Evolutionary conservation across 1,139 yeast species (phyloP).

Genomic region (Candida sp.): DNA sequence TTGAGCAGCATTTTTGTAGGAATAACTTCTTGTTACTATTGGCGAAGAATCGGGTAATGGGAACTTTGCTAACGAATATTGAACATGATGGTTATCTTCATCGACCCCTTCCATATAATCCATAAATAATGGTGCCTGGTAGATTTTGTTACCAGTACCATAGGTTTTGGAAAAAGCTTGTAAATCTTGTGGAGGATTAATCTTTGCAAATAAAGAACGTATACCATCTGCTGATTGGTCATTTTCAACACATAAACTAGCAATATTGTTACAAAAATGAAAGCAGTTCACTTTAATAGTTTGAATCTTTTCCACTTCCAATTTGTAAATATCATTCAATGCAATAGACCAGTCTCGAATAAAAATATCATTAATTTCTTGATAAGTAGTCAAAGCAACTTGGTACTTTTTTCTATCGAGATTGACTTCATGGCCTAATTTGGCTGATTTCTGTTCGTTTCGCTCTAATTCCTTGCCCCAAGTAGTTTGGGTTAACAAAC

Average conservation of each 20-base stretch:
- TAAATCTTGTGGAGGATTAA: slow-evolving; percentile 62
- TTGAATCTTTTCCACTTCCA: slow-evolving; percentile 79
- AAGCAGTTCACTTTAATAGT: slow-evolving; percentile 75
- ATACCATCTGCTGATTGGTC: slow-evolving; percentile 75
- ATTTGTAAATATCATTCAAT: slow-evolving; percentile 65
- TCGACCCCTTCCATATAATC: slow-evolving; percentile 40
- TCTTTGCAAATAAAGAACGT: slow-evolving; percentile 63
- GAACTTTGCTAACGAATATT: slow-evolving; percentile 25
- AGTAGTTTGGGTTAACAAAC: slow-evolving; percentile 66
- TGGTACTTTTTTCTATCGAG: slow-evolving; percentile 57
- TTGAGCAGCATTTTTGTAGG: slow-evolving; percentile 10
- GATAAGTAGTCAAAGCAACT: slow-evolving; percentile 53
- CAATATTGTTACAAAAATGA: slow-evolving; percentile 75
- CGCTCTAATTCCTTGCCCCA: slow-evolving; percentile 78
- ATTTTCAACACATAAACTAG: slow-evolving; percentile 74
- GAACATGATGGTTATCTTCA: slow-evolving; percentile 17
- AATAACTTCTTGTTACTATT: slow-evolving; percentile 31
- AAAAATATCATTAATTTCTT: slow-evolving; percentile 69
- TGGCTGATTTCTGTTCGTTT: slow-evolving; percentile 58
- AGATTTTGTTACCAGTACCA: slow-evolving; percentile 67
- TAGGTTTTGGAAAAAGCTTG: slow-evolving; percentile 49
- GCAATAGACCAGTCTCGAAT: slow-evolving; percentile 75
- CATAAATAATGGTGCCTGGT: slow-evolving; percentile 48
- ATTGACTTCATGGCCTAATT: slow-evolving; percentile 47
- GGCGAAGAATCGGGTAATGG: slow-evolving; percentile 34